phyloP scores from a whole-genome alignment of 2,329 filamentous ascomycete genomes.

The Celoporthe dispersa region DNA sequence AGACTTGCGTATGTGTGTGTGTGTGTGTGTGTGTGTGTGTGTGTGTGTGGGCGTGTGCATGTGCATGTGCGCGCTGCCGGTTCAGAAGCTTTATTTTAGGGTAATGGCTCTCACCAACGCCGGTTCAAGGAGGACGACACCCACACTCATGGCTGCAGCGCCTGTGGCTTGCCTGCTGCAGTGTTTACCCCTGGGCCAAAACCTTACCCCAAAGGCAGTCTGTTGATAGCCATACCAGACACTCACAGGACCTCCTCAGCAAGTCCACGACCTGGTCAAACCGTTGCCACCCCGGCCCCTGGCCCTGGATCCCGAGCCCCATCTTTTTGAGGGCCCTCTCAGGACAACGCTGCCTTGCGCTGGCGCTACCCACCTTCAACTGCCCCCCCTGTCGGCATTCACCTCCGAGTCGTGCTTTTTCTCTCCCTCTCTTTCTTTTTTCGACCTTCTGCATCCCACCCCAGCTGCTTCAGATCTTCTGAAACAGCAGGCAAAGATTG shows the following conservation, averaged over 20 bases:
- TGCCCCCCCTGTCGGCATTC: constrained; percentile 1
- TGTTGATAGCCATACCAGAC: constrained; percentile 9
- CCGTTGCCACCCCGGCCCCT: not conserved
- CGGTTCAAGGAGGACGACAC: not conserved
- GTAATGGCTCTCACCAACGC: not conserved
- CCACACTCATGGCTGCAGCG: not conserved
- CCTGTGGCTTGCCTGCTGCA: constrained; percentile 3
- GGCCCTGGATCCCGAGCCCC: not conserved
- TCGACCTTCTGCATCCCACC: constrained; percentile 8
- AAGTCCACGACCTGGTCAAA: not conserved
- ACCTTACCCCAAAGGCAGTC: constrained; percentile 2
- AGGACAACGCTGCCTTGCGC: constrained; percentile 16
- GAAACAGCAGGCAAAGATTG: constrained; percentile 26
- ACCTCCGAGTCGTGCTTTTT: not conserved
- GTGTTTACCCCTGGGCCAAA: not conserved
- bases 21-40: not conserved
- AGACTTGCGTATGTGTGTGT: not conserved
- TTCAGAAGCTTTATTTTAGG: not conserved
- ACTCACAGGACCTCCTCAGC: constrained; percentile 9
- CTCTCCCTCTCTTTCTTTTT: not conserved
- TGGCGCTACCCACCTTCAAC: constrained; percentile 1
- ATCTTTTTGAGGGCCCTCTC: not conserved
- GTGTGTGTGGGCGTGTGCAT: not conserved
- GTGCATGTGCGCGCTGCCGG: not conserved
- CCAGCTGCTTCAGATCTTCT: constrained; percentile 29